Base-by-base conservation (phyloP, 225 moss, liverwort and hornwort genomes). In the Rhytidiadelphus loreus region DNA sequence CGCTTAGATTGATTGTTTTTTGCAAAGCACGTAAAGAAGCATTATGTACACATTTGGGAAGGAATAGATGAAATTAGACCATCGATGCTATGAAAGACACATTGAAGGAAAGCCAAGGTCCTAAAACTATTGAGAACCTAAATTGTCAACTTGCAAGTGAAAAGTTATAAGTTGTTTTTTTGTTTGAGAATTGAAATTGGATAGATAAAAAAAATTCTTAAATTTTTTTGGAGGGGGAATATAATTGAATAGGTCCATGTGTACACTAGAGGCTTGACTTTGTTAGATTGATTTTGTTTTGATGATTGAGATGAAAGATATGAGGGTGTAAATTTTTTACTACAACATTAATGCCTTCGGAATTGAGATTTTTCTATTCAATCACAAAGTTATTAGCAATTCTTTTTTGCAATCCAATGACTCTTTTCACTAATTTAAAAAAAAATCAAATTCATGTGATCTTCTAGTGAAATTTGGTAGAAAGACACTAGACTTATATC, bases 151-250 rank as follows among this genome's bases (percentile, higher is more conserved):
- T 22, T 35, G 23, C 4, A 16, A 56, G 24, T 55, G 15, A 16
- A 37, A 75, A 52, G 7, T 77, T 77, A 9, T 23, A 53, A 32
- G 20, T 13, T 8, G 13, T 5, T 75, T 33, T 52, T 52, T 33
- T 0, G 1, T 12, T 33, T 50, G 21, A 75, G 21, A 33, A 52
- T 2, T 11, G 11, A 74, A 2, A 33, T 33, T 0, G 2, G 50
- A 48, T 0, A 4, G 2, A 48, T 11, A 2, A 65, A 63, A 32
- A 30, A 2, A 33, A 4, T 1, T 8, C 16, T 30, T 29, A 14
- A 52, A 52, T 12, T 16, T 16, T 16, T 0, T 14, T 24, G 13
- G n/a, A n/a, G 8, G 25, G 14, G 16, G 15, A 75, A 30, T 30
- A 30, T 21, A 7, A 13, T 75, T 75, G 48, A 33, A 50, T 12